Conservation (phyloP, 1,284 basidiomycete species). For the Moesziomyces sp. region DNA sequence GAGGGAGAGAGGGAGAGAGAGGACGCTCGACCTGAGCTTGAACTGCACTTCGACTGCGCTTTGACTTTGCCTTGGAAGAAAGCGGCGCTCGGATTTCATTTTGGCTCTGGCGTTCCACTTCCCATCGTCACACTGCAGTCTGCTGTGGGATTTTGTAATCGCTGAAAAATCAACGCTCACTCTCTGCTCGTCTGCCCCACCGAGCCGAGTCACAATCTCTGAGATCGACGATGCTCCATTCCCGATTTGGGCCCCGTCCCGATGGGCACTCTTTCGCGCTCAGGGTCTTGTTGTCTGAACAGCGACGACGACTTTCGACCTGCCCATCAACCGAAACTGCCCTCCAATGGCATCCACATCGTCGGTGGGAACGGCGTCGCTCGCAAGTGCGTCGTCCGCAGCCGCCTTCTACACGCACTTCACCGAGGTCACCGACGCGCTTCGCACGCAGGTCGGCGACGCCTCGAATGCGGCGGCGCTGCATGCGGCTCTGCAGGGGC, state of each 20-base stretch:
- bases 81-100: too few relatives aligned
- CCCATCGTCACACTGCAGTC: background rate
- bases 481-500: constrained; percentile 21
- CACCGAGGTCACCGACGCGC: constrained; percentile 1
- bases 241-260: too few relatives aligned
- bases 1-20: background rate
- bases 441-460: constrained; percentile 8
- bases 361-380: constrained; percentile 27
- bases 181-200: too few relatives aligned
- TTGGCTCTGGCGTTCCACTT: background rate
- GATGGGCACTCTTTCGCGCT: too few relatives aligned
- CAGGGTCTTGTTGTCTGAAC: too few relatives aligned
- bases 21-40: too few relatives aligned
- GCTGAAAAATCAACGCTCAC: background rate
- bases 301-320: too few relatives aligned
- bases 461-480: constrained; percentile 1
- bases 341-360: constrained; percentile 30
- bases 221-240: too few relatives aligned
- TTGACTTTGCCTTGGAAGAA: too few relatives aligned
- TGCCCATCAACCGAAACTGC: too few relatives aligned
- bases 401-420: constrained; percentile 37
- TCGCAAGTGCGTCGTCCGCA: constrained; percentile 22
- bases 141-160: constrained; percentile 9
- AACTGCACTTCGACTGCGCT: too few relatives aligned
- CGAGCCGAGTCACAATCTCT: too few relatives aligned